These are phyloP conservation scores for Phycomyces nitens DNA, from an alignment of 192 early-diverging fungal species.

Conservation along the genomic window DNA sequence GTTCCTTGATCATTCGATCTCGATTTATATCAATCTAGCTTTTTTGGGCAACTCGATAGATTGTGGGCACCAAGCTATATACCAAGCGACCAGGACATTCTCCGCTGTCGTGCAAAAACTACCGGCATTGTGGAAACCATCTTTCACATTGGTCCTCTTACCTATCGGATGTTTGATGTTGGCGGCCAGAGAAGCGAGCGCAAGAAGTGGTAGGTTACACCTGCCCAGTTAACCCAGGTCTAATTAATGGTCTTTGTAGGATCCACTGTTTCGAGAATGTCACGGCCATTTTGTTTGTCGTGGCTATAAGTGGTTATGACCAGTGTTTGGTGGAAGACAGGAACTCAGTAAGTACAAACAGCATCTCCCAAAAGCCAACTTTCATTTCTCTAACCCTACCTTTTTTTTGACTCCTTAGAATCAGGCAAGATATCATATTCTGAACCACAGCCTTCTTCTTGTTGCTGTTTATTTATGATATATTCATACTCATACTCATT, in stretches of 20 bases:
- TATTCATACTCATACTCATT: neutral
- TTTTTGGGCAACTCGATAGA: constrained; percentile 48
- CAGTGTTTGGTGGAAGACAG: constrained; percentile 54
- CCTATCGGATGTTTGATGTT: constrained; percentile 91
- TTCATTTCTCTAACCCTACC: neutral
- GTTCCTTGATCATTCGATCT: too few relatives aligned
- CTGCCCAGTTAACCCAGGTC: too few relatives aligned
- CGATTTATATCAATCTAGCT: constrained; percentile 29
- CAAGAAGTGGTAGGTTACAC: constrained; percentile 76
- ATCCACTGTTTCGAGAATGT: constrained; percentile 53
- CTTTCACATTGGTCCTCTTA: constrained; percentile 50
- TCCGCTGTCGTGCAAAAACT: constrained; percentile 60
- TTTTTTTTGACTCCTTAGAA: constrained; percentile 13
- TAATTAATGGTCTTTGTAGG: constrained; percentile 7
- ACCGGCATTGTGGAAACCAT: constrained; percentile 60
- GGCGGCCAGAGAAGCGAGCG: constrained; percentile 96
- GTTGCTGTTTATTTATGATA: too few relatives aligned
- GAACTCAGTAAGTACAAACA: constrained; percentile 42
- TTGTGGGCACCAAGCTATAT: constrained; percentile 43
- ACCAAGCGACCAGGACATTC: constrained; percentile 57
- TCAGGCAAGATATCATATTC: constrained; percentile 19
- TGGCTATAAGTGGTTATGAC: constrained; percentile 58
- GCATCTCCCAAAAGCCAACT: too few relatives aligned
- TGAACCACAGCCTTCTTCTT: constrained; percentile 1
- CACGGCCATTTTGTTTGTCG: constrained; percentile 55